Conservation (phyloP, 192 early-diverging fungal species). For the Umbelopsis ramanniana region DNA sequence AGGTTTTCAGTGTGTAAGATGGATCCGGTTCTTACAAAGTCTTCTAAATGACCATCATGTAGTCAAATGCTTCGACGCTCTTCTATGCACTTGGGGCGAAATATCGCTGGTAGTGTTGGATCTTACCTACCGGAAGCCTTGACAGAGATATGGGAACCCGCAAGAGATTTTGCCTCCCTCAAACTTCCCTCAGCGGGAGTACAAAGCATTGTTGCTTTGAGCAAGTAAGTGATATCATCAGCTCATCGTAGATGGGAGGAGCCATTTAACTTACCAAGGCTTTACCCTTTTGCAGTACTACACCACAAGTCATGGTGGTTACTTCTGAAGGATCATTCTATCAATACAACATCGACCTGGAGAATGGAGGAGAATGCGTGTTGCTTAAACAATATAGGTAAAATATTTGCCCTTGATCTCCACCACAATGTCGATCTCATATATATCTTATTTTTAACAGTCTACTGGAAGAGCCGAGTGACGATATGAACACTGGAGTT, state of each 20-base stretch:
- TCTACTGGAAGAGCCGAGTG: slow-evolving; percentile 5
- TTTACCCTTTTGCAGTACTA: slow-evolving; percentile 46
- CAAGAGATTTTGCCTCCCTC: slow-evolving; percentile 92
- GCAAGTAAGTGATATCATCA: slow-evolving; percentile 50
- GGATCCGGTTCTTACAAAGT: neutral
- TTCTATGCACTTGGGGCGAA: slow-evolving; percentile 65
- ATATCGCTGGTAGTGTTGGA: slow-evolving; percentile 78
- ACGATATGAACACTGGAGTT: slow-evolving; percentile 12
- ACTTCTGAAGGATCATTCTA: slow-evolving; percentile 92
- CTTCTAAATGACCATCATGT: slow-evolving; percentile 6
- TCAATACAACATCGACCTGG: slow-evolving; percentile 85
- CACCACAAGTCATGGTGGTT: slow-evolving; percentile 87
- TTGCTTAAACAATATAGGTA: slow-evolving; percentile 80
- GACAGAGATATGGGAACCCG: slow-evolving; percentile 95
- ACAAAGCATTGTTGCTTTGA: slow-evolving; percentile 76
- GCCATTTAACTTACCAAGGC: neutral
- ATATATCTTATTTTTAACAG: neutral
- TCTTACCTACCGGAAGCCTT: slow-evolving; percentile 86
- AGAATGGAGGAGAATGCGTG: slow-evolving; percentile 88
- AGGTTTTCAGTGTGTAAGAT: neutral
- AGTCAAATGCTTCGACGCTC: slow-evolving; percentile 59
- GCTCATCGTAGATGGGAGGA: neutral
- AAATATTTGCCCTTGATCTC: neutral
- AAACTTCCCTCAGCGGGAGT: slow-evolving; percentile 82
- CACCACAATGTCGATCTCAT: neutral